Evolutionary conservation across 2,329 filamentous ascomycete species (phyloP), one percentile per base, ranked within the genome.

Genomic region (Colletotrichum coccodes): DNA sequence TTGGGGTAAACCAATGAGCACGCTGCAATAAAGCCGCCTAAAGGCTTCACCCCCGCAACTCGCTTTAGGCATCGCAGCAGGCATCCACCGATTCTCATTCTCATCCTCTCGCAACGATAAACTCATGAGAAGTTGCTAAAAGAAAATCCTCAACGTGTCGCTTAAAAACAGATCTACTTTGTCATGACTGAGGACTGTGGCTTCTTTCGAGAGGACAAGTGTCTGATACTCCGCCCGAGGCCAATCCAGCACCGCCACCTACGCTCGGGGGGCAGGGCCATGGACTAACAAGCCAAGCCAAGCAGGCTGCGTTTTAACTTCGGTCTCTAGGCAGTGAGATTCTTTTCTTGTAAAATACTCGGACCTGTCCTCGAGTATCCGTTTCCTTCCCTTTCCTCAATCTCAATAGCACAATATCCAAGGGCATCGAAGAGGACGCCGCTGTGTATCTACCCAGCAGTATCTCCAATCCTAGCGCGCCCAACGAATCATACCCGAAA

Each of bases 211-310:
- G 21, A 32, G 56, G 16, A 49, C 42, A 59, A 28, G 56, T 59
- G 44, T 23, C 16, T n/a, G 14, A 23, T 18, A 38, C 8, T 14
- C 30, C 42, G 42, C 40, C 14, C 28, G 42, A 49, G 56, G 56
- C 56, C 56, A 59, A 54, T 23, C 11, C 21, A 26, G 49, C 56
- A 49, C 42, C 30, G 56, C 56, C 56, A 34, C 56, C n/a, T 23
- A 30, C n/a, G n/a, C n/a, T n/a, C n/a, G n/a, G n/a, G n/a, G 11
- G 49, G 49, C 49, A 49, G 23, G 46, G 46, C 49, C 49, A 9
- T 23, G 49, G 23, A 34, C n/a, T 30, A 23, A 34, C 49, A 12
- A 23, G 32, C 30, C 30, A 23, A 52, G 49, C 30, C 49, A 52
- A 52, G 49, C 49, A 52, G 49, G 28, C 30, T 4, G 30, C 28